phyloP scores from a whole-genome alignment of 75 land plant genomes.

The Ceratopteris richardii region DNA sequence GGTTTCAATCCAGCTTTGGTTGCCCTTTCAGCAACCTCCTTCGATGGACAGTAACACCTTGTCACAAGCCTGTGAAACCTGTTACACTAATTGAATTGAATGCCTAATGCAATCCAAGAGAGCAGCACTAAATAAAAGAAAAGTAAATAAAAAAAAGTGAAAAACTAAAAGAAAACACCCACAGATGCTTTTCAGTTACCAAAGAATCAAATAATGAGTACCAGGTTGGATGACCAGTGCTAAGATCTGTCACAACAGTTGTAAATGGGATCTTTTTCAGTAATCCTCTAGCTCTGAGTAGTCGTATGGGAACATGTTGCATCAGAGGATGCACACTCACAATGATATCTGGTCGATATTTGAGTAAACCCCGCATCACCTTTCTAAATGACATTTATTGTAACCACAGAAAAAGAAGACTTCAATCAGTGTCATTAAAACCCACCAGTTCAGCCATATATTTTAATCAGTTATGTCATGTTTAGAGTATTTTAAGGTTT shows the following conservation, averaged over 20 bases:
- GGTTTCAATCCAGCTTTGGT: slow-evolving; percentile 70
- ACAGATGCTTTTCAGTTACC: too few species aligned
- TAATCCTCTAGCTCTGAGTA: slow-evolving; percentile 70
- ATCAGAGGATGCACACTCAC: slow-evolving; percentile 96
- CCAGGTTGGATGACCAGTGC: slow-evolving; percentile 99
- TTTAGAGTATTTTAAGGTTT: too few species aligned
- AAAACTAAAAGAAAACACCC: too few species aligned
- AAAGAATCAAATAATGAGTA: too few species aligned
- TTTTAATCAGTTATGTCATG: too few species aligned
- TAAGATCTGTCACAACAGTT: slow-evolving; percentile 87
- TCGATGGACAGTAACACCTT: slow-evolving; percentile 86
- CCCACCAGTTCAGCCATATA: too few species aligned
- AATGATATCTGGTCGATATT: slow-evolving; percentile 89
- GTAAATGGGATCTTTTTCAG: slow-evolving; percentile 85
- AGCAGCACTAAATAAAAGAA: too few species aligned
- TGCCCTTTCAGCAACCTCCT: slow-evolving; percentile 82
- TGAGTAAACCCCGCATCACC: slow-evolving; percentile 84
- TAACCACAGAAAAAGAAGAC: too few species aligned
- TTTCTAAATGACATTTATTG: too few species aligned
- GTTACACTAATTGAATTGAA: background rate
- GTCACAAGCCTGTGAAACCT: slow-evolving; percentile 98
- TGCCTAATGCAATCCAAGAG: too few species aligned
- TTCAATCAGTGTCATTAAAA: too few species aligned
- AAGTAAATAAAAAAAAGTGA: too few species aligned
- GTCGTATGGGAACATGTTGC: slow-evolving; percentile 95